phyloP scores from a whole-genome alignment of 1,284 basidiomycete genomes.

The Fomitopsis pinicola region DNA sequence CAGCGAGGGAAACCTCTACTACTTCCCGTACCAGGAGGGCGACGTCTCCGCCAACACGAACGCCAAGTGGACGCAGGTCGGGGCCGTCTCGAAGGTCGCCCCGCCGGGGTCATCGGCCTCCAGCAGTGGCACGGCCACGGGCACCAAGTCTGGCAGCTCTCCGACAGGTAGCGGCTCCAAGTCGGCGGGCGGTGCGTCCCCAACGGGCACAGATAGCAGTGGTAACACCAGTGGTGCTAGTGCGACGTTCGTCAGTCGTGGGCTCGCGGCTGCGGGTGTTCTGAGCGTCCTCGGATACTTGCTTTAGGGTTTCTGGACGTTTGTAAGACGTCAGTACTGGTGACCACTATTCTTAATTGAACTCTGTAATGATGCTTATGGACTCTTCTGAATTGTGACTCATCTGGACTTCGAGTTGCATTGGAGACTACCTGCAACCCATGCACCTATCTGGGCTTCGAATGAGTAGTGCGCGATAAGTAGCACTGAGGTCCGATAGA shows the following conservation, averaged over 20 bases:
- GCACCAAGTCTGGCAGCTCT: neutral
- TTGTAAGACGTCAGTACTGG: neutral
- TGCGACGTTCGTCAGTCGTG: neutral
- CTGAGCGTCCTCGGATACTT: constrained; percentile 5
- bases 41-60: constrained; percentile 40
- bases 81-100: constrained; percentile 22
- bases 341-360: no score
- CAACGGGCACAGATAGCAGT: neutral
- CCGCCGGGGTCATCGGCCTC: constrained; percentile 18
- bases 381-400: neutral
- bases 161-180: neutral
- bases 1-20: constrained; percentile 62
- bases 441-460: no score
- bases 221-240: neutral
- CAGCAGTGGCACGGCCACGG: constrained; percentile 2
- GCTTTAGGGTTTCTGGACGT: constrained; percentile 1
- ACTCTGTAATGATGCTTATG: no score
- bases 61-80: constrained; percentile 47
- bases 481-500: no score
- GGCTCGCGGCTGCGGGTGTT: constrained; percentile 1
- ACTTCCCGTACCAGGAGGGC: constrained; percentile 56
- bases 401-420: neutral
- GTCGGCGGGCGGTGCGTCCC: neutral
- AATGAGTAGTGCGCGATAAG: no score
- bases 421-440: no score